A percentile compares a stretch with the other conserved stretches of the same genome.
These are phyloP conservation scores for Penicillium paneum DNA, from an alignment of 2,329 filamentous ascomycete species.

Conservation along the genomic window DNA sequence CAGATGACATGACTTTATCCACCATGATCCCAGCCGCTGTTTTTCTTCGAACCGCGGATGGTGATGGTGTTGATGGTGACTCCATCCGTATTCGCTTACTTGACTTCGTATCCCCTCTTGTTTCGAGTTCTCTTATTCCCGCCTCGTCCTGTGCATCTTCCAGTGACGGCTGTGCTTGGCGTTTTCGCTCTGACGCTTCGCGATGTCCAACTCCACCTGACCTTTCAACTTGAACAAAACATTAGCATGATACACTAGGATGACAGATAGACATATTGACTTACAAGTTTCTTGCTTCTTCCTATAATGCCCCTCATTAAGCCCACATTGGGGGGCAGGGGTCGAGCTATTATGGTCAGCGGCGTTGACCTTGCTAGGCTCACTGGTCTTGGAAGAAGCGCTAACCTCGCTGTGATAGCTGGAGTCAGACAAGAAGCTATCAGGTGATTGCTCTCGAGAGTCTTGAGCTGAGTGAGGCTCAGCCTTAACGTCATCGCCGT, in stretches of 20 bases:
- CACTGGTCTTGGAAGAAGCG: neutral
- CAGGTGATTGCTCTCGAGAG: neutral
- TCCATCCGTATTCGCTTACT: neutral
- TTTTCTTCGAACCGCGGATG: neutral
- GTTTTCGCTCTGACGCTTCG: neutral
- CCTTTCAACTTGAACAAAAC: neutral
- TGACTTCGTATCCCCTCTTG: neutral
- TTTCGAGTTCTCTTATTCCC: neutral
- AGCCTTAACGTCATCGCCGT: neutral
- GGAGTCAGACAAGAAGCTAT: neutral
- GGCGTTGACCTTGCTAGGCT: neutral
- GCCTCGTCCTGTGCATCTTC: neutral
- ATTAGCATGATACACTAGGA: neutral
- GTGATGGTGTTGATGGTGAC: neutral
- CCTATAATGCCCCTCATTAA: neutral
- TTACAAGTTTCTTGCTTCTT: neutral
- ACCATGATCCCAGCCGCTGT: neutral
- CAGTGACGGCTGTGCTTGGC: neutral
- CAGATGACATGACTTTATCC: neutral
- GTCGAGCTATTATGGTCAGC: conserved; percentile 1
- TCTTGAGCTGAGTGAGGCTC: neutral
- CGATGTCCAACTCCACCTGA: neutral
- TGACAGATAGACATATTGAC: neutral
- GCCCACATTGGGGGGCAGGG: too few relatives aligned
- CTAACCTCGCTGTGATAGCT: neutral